Percentiles rank a stretch among this genome's conserved stretches.
These are phyloP conservation scores for Exophiala mesophila DNA, from an alignment of 2,329 filamentous ascomycete genomes.

Conservation along the genomic window DNA sequence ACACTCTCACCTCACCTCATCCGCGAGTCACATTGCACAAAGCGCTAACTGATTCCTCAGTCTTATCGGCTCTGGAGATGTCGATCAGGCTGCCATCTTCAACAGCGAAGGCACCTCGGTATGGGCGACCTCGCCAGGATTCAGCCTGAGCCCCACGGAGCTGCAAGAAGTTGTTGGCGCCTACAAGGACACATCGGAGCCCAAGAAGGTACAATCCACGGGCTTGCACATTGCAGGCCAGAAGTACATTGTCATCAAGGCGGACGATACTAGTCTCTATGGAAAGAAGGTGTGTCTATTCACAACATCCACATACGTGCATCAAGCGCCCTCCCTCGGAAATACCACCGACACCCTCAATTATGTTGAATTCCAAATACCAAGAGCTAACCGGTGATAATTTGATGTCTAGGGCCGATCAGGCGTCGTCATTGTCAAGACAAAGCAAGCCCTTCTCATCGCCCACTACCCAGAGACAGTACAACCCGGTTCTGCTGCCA, in stretches of 20 bases:
- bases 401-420: constrained; percentile 69
- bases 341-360: no score
- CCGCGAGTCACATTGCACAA: neutral
- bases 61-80: constrained; percentile 71
- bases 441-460: constrained; percentile 80
- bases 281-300: constrained; percentile 69
- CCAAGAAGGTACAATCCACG: constrained; percentile 63
- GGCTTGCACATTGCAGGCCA: constrained; percentile 72
- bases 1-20: neutral
- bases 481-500: constrained; percentile 69
- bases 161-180: constrained; percentile 50
- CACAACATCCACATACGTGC: no score
- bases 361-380: no score
- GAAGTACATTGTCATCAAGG: constrained; percentile 71
- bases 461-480: constrained; percentile 74
- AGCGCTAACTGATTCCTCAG: constrained; percentile 41
- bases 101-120: constrained; percentile 72
- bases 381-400: no score
- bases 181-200: constrained; percentile 50
- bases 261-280: constrained; percentile 75
- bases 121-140: constrained; percentile 68
- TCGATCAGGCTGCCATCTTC: constrained; percentile 83
- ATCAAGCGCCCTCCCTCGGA: no score
- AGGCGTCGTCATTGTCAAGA: constrained; percentile 80
- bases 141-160: constrained; percentile 61